A percentile compares a stretch with the other conserved stretches of the same genome.
These are phyloP conservation scores for Drechslerella coelobrocha DNA, from an alignment of 2,329 filamentous ascomycete species.

Conservation along the genomic window DNA sequence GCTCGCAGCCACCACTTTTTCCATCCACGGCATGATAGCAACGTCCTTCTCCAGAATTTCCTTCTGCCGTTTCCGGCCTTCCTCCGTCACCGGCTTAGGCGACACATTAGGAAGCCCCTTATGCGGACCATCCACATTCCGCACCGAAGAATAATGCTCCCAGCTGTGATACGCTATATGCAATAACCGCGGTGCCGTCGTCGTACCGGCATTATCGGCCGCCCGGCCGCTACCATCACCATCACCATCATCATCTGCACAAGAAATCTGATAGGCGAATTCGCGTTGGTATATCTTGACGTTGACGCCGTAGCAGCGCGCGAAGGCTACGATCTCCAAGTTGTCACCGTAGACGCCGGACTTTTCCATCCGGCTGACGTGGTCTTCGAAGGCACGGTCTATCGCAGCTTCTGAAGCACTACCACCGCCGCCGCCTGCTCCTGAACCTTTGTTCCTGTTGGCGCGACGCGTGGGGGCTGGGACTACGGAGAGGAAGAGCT, in stretches of 20 bases:
- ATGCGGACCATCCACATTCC: slow-evolving; percentile 67
- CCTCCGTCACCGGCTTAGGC: slow-evolving; percentile 56
- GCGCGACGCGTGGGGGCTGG: slow-evolving; percentile 63
- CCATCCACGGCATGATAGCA: slow-evolving; percentile 65
- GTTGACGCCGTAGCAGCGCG: slow-evolving; percentile 67
- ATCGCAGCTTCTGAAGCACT: slow-evolving; percentile 65
- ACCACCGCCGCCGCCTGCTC: too few species aligned
- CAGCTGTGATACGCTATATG: slow-evolving; percentile 71
- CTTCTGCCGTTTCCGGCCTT: slow-evolving; percentile 58
- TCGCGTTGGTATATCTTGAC: slow-evolving; percentile 69
- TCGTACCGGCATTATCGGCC: slow-evolving; percentile 52
- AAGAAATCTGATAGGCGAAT: slow-evolving; percentile 59
- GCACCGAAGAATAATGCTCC: slow-evolving; percentile 72
- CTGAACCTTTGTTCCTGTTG: slow-evolving; percentile 57
- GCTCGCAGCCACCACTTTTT: slow-evolving; percentile 63
- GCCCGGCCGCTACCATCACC: slow-evolving; percentile 55
- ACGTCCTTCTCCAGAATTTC: slow-evolving; percentile 57
- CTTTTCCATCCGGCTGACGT: slow-evolving; percentile 68
- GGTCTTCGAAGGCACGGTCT: slow-evolving; percentile 63
- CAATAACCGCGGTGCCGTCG: slow-evolving; percentile 56
- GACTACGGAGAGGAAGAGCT: slow-evolving; percentile 68
- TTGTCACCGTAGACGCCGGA: slow-evolving; percentile 71
- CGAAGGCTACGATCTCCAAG: slow-evolving; percentile 72
- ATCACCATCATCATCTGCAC: slow-evolving; percentile 59
- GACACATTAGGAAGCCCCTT: slow-evolving; percentile 64